Conservation (phyloP, 257 asterid species). For the Rubia yunnanensis region DNA sequence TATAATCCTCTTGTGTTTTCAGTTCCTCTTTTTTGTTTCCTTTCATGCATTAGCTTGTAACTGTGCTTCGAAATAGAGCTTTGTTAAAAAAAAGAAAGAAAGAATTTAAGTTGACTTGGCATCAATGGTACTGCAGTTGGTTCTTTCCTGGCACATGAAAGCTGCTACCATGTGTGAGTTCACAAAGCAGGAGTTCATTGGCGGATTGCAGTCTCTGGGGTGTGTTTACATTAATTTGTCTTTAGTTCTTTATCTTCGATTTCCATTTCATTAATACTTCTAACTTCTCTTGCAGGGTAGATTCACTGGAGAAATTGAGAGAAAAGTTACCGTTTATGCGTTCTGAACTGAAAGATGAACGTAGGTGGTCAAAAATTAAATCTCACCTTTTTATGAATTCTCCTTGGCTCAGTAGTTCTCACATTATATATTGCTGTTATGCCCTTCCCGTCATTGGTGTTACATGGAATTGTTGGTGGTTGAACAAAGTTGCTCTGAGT, state of each 20-base stretch:
- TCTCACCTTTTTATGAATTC: constrained; percentile 13
- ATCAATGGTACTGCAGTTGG: constrained; percentile 31
- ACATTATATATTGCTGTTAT: background rate
- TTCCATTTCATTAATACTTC: constrained; percentile 14
- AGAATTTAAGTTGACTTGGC: constrained; percentile 8
- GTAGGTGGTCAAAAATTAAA: constrained; percentile 44
- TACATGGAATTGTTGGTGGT: background rate
- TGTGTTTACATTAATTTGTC: constrained; percentile 26
- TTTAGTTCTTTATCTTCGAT: constrained; percentile 6
- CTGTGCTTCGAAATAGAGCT: background rate
- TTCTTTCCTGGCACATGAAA: constrained; percentile 74
- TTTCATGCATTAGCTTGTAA: background rate
- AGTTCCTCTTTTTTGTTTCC: background rate
- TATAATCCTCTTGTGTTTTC: background rate
- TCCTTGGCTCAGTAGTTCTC: background rate
- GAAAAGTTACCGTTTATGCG: constrained; percentile 91
- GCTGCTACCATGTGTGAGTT: constrained; percentile 99
- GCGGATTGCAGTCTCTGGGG: constrained; percentile 95
- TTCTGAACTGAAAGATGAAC: constrained; percentile 90
- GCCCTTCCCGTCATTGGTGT: background rate
- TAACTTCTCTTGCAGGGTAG: constrained; percentile 55
- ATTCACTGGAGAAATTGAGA: constrained; percentile 80
- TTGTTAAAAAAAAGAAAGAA: no score
- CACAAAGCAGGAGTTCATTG: constrained; percentile 79
- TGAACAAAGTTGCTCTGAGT: no score